Percentiles rank a stretch among this genome's conserved stretches.
phyloP scores from a whole-genome alignment of 176 grass and related monocot genomes.

The Metroxylon sagu region DNA sequence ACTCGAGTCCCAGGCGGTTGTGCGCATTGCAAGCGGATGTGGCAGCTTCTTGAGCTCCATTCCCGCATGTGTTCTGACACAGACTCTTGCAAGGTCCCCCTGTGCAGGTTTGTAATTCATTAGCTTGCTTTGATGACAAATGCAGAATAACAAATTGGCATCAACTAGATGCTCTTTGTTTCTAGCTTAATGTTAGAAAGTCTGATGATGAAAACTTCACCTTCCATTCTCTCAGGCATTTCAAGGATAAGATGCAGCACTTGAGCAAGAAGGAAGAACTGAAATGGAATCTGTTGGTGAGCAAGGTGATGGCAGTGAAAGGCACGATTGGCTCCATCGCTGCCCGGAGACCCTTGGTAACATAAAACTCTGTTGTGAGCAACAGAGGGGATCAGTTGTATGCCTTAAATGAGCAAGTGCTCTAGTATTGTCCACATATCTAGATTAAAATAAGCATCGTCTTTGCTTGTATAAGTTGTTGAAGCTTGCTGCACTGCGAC shows the following conservation, averaged over 20 bases:
- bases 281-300: constrained; percentile 61
- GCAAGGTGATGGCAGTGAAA: constrained; percentile 46
- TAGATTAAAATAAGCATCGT: too few relatives aligned
- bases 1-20: constrained; percentile 69
- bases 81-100: constrained; percentile 62
- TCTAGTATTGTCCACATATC: too few relatives aligned
- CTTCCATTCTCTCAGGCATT: constrained; percentile 36
- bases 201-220: too few relatives aligned
- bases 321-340: constrained; percentile 30
- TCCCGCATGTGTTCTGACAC: constrained; percentile 55
- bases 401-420: too few relatives aligned
- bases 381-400: too few relatives aligned
- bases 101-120: constrained; percentile 42
- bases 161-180: too few relatives aligned
- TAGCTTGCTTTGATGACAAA: too few relatives aligned
- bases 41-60: constrained; percentile 87
- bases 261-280: constrained; percentile 49
- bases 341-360: constrained; percentile 10
- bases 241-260: constrained; percentile 55
- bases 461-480: too few relatives aligned
- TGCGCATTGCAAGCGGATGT: constrained; percentile 67
- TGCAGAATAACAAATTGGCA: too few relatives aligned
- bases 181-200: too few relatives aligned
- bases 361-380: neutral
- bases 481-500: too few relatives aligned